Base-by-base conservation (phyloP, 345 rosid species). In the Citrus glauca region DNA sequence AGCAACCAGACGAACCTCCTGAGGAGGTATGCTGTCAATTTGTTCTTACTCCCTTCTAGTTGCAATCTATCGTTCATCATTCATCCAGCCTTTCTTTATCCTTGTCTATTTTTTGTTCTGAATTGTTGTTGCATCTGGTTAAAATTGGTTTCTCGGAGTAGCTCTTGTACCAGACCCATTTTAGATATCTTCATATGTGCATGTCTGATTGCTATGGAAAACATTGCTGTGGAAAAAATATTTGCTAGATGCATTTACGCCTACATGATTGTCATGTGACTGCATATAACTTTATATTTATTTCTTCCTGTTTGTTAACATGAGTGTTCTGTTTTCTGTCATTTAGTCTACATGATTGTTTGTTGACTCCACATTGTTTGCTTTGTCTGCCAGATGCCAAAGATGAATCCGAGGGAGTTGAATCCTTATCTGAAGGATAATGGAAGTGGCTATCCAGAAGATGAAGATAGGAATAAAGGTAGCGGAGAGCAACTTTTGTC, bases 381-480 rank as follows among this genome's bases (percentile, higher is more conserved):
- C 25, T 72, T 55, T 72, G 35, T 77, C 50, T 62, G 33, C 35
- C 83, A 91, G 92, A 77, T 78, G 24, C 76, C 62, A 70, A 87
- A 86, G 80, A 86, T 69, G 25, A 90, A 92, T 85, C 89, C 92
- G 16, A 92, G 87, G 82, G 99, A 96, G 74, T 79, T 94, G 80
- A 96, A 96, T 85, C 99, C 99, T 16, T 91, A 89, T 81, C 71
- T 91, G 40, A 93, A 86, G 89, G 87, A 90, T 69, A 80, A 85
- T 83, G 97, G 97, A 73, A 78, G 85, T 59, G 98, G 97, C 66
- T 94, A 93, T 88, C 98, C 98, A 2, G 94, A 88, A 79, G 92
- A 93, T 70, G 87, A 73, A 71, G 79, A 82, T 67, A 89, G 85
- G 79, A 81, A 81, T 69, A 85, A 68, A 76, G 71, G 80, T 75